Conservation (phyloP, 768 basidiomycete genomes). For the Cystobasidium ongulense region DNA sequence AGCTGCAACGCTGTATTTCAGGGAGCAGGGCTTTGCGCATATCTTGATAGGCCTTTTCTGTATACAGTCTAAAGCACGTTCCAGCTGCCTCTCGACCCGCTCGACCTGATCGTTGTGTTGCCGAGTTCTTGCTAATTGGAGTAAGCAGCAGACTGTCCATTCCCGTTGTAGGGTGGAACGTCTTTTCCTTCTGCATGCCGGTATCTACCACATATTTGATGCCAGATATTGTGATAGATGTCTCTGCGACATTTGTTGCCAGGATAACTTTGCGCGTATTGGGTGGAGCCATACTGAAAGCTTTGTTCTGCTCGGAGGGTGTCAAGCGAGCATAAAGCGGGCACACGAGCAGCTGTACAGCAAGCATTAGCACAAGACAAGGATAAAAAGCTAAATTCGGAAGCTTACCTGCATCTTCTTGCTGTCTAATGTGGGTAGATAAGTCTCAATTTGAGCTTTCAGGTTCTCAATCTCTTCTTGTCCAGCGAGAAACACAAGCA, state of each 20-base stretch:
- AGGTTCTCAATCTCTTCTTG: constrained; percentile 95
- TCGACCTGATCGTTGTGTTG: constrained; percentile 78
- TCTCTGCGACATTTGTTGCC: constrained; percentile 96
- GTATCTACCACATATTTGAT: constrained; percentile 93
- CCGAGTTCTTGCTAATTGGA: constrained; percentile 79
- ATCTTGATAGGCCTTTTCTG: constrained; percentile 63
- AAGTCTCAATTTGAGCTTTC: constrained; percentile 58
- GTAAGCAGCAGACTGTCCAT: constrained; percentile 77
- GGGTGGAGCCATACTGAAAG: constrained; percentile 61
- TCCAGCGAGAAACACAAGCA: constrained; percentile 85
- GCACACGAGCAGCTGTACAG: constrained; percentile 58
- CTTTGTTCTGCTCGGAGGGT: constrained; percentile 64
- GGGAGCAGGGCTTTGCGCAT: constrained; percentile 66
- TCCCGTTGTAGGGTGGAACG: constrained; percentile 53
- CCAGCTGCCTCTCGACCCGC: constrained; percentile 89
- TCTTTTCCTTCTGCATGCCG: constrained; percentile 90
- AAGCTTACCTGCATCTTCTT: constrained; percentile 16
- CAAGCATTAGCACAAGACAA: not conserved
- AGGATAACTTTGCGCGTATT: constrained; percentile 81
- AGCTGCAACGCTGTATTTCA: constrained; percentile 79
- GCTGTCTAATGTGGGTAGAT: constrained; percentile 28
- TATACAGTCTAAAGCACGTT: constrained; percentile 84
- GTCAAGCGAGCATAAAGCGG: constrained; percentile 83
- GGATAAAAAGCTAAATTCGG: too few relatives aligned
- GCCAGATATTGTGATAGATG: constrained; percentile 92